Evolutionary conservation across 495 filamentous ascomycete species (phyloP), one percentile per base, ranked within the genome.

Genomic region (Glutinoglossum americanum): DNA sequence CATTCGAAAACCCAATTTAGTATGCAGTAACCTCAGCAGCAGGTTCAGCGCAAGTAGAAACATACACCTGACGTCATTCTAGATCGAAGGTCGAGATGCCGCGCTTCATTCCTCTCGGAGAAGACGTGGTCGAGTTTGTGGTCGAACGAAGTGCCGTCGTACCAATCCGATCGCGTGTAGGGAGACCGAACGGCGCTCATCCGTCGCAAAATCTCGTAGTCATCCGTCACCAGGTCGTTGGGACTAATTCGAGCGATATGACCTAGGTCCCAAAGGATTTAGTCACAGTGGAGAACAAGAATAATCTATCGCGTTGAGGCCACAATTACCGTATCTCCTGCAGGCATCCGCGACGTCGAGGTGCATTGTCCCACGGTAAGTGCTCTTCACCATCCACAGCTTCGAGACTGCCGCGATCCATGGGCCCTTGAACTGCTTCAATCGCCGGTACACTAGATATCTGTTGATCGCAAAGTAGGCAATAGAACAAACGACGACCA

Each of bases 61-160:
- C 71, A 62, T 64, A 74, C 72, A 1, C 71, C 70, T 6, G 64
- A 57, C 17, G 67, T 59, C 48, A 72, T 63, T 41, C 67, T 64
- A n/a, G 60, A 58, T 26, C 73, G 62, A 2, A 68, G 65, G 19
- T 57, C 54, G 11, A 63, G 62, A 57, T 75, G 72, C 33, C 47
- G 58, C 32, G 64, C 44, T 3, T 60, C 64, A 51, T 71, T 60
- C 21, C 51, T 60, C 57, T 67, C 60, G 19, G 66, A 69, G 28
- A 74, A 64, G 19, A 28, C 15, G 17, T 28, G 1, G 7, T 53
- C 11, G 17, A 1, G 3, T 4, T 1, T 53, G 1, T 1, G 49
- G 26, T 53, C 49, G 1, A 53, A 6, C 25, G 1, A 3, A 1
- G 25, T 10, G 25, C 8, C 49, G 72, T 55, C 13, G 15, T 53